phyloP scores from a whole-genome alignment of 176 grass and related monocot genomes.

The Oryza glumipatula region DNA sequence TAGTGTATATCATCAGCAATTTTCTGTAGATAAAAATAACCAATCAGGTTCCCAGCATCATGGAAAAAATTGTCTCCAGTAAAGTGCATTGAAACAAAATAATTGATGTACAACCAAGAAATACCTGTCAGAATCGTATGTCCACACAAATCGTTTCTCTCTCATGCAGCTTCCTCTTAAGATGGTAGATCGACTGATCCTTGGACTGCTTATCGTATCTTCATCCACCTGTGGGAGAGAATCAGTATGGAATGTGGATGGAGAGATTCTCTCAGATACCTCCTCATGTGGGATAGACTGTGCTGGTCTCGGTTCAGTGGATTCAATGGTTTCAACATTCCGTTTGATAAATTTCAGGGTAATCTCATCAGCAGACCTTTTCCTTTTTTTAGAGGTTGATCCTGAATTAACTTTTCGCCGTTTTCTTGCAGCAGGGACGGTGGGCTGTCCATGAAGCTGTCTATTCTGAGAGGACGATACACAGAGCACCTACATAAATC shows the following conservation, averaged over 20 bases:
- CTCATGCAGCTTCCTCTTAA: constrained; percentile 50
- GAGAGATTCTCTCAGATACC: constrained; percentile 31
- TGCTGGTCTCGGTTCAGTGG: constrained; percentile 27
- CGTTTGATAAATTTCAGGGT: constrained; percentile 41
- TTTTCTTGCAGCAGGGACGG: constrained; percentile 30
- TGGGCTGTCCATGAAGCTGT: constrained; percentile 45
- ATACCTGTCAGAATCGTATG: constrained; percentile 82
- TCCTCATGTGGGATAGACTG: constrained; percentile 35
- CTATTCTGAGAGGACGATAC: constrained; percentile 50
- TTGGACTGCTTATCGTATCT: constrained; percentile 39
- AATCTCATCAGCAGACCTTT: constrained; percentile 49
- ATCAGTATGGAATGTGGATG: constrained; percentile 17
- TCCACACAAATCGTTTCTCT: constrained; percentile 81
- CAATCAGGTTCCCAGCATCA: constrained; percentile 16
- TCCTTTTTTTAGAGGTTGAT: constrained; percentile 59
- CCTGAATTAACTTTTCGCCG: constrained; percentile 43
- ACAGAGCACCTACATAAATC: constrained; percentile 75
- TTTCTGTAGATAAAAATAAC: constrained; percentile 60
- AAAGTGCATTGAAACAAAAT: constrained; percentile 18
- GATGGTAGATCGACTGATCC: constrained; percentile 48
- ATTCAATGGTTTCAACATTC: constrained; percentile 26
- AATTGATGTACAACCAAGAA: constrained; percentile 20
- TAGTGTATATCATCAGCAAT: constrained; percentile 78
- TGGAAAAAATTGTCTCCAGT: constrained; percentile 28
- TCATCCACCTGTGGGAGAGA: constrained; percentile 16